Base-by-base conservation (phyloP, 768 basidiomycete species). In the Tephrocybe sp. region DNA sequence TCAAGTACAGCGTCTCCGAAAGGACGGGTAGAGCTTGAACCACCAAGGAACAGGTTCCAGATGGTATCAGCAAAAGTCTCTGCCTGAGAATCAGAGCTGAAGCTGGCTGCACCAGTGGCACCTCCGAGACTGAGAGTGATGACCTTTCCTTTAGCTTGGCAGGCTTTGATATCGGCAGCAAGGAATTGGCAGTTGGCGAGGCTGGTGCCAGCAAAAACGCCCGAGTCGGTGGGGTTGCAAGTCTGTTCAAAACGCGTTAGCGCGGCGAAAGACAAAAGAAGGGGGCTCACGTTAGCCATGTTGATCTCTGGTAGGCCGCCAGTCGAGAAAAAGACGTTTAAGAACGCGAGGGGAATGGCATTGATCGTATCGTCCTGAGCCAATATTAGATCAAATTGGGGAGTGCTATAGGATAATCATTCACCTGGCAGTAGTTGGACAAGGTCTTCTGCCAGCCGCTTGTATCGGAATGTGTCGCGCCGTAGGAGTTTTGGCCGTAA, bases 401-500 rank as follows among this genome's bases (percentile, higher is more conserved):
- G n/a, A n/a, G n/a, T n/a, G 28, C 28, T 5, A 30, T 30, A n/a
- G 11, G 15, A 12, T 4, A 36, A 5, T 23, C 21, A 17, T 23
- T 45, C 23, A 55, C 57, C 48, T 80, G 75, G 64, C 85, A 88
- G 64, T 87, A 88, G 62, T 73, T 79, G 3, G 79, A 75, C 50
- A 88, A 66, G 0, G 74, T 68, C 61, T 86, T 76, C 70, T 88
- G 85, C 55, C 69, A 85, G 57, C 81, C 73, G 21, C 78, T 74
- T 1, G 72, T 66, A 53, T 85, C 74, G 25, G 61, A 62, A 53
- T 78, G 74, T 3, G 69, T 71, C 11, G 85, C 86, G 32, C 88
- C 85, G 54, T 86, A 85, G 0, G 86, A 86, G 57, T 88, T 84
- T 64, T 89, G 85, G 50, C 86, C 88, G 80, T 83, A 87, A 62